These are phyloP conservation scores for Botrytis deweyae DNA, from an alignment of 2,329 filamentous ascomycete genomes.

Conservation along the genomic window DNA sequence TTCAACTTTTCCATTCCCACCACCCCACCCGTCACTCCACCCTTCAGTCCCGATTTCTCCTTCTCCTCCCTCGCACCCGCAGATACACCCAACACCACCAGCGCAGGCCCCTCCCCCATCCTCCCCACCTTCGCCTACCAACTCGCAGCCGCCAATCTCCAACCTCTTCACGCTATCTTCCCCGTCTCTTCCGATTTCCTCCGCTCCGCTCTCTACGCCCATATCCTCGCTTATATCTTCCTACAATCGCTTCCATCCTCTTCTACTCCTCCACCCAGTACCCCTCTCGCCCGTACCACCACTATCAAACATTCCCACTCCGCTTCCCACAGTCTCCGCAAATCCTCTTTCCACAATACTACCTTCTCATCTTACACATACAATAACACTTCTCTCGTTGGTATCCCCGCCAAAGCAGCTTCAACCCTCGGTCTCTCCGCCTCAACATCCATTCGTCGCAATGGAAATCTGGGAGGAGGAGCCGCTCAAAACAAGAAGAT, in stretches of 20 bases:
- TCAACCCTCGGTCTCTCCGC: constrained; percentile 22
- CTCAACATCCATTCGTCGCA: neutral
- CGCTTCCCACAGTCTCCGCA: constrained; percentile 4
- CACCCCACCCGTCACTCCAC: constrained; percentile 1
- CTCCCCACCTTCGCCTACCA: constrained; percentile 7
- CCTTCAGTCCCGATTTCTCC: neutral
- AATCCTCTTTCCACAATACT: neutral
- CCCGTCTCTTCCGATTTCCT: constrained; percentile 29
- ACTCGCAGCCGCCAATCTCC: constrained; percentile 25
- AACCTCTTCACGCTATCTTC: constrained; percentile 33
- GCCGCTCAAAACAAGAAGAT: constrained; percentile 1
- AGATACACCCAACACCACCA: neutral
- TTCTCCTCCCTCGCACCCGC: neutral
- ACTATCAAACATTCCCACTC: constrained; percentile 18
- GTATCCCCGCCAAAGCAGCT: constrained; percentile 26
- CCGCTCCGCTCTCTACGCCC: constrained; percentile 33
- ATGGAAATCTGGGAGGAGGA: neutral
- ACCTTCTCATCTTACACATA: constrained; percentile 1
- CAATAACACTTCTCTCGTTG: constrained; percentile 11
- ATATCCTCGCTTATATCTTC: constrained; percentile 34
- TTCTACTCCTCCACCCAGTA: neutral
- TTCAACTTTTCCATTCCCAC: neutral
- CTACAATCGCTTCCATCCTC: constrained; percentile 22
- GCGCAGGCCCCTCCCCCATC: neutral
- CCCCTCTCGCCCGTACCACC: neutral